phyloP scores from a whole-genome alignment of 2,329 filamentous ascomycete genomes.

The Geoglossum cookeanum region DNA sequence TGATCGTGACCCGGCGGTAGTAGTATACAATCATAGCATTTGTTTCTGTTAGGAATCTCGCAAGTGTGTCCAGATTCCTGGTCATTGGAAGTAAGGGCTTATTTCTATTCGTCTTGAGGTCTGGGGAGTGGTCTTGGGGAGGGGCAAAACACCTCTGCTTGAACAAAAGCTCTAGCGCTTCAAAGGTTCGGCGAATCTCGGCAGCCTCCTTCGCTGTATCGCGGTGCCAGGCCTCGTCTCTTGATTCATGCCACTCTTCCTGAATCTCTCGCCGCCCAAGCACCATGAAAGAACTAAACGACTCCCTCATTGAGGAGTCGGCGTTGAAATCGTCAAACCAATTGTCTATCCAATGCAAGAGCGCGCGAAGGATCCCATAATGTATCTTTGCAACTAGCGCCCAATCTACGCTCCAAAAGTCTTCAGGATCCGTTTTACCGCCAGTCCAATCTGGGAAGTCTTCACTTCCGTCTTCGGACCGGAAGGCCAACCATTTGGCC shows the following conservation, averaged over 20 bases:
- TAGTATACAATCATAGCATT: conserved; percentile 11
- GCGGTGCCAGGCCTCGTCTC: conserved; percentile 9
- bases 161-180: not conserved
- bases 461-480: conserved; percentile 13
- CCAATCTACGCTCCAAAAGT: conserved; percentile 13
- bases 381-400: conserved; percentile 15
- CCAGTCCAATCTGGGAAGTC: conserved; percentile 17
- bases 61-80: conserved; percentile 12
- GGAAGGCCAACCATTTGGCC: conserved; percentile 14
- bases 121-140: not conserved
- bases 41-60: conserved; percentile 14
- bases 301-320: conserved; percentile 13
- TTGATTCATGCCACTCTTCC: conserved; percentile 10
- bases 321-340: conserved; percentile 16
- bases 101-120: not conserved
- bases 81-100: conserved; percentile 4
- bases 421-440: conserved; percentile 12
- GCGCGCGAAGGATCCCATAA: conserved; percentile 14
- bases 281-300: conserved; percentile 13
- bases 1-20: conserved; percentile 13
- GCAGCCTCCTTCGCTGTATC: conserved; percentile 12
- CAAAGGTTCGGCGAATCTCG: conserved; percentile 10
- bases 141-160: not conserved
- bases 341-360: conserved; percentile 14
- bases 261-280: conserved; percentile 13